Evolutionary conservation across 2,329 filamentous ascomycete species (phyloP).

Genomic region (Raffaelea ambrosiae): DNA sequence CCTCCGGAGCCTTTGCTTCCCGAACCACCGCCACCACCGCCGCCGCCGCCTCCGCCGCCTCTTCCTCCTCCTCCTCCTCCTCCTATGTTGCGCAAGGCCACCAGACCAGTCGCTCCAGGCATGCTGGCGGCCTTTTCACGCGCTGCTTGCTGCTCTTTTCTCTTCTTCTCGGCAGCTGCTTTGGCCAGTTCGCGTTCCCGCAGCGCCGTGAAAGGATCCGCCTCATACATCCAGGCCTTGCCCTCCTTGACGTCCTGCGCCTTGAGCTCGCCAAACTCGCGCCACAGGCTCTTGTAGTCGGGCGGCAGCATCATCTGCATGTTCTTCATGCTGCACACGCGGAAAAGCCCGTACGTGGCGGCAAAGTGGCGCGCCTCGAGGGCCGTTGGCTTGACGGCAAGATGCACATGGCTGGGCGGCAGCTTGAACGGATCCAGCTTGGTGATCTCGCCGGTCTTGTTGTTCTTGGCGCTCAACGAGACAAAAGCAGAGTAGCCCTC

Average conservation of each 20-base stretch:
- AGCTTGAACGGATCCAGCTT: constrained; percentile 75
- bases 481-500: constrained; percentile 76
- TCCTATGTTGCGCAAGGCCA: constrained; percentile 36
- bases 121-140: constrained; percentile 60
- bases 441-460: constrained; percentile 72
- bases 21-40: constrained; percentile 20
- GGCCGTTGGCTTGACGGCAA: constrained; percentile 67
- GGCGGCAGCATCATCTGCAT: constrained; percentile 91
- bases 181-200: constrained; percentile 74
- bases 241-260: constrained; percentile 69
- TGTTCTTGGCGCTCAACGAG: constrained; percentile 64
- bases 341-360: constrained; percentile 82
- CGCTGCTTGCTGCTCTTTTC: constrained; percentile 59
- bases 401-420: constrained; percentile 65
- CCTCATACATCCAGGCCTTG: constrained; percentile 87
- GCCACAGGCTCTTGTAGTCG: constrained; percentile 84
- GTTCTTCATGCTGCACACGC: constrained; percentile 92
- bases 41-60: constrained; percentile 19
- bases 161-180: constrained; percentile 68
- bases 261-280: constrained; percentile 79
- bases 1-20: constrained; percentile 20
- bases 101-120: constrained; percentile 48
- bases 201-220: constrained; percentile 80
- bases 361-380: constrained; percentile 91
- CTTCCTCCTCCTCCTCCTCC: constrained; percentile 18